These are phyloP conservation scores for Serendipita sp. DNA, from an alignment of 768 basidiomycete genomes.

Conservation along the genomic window DNA sequence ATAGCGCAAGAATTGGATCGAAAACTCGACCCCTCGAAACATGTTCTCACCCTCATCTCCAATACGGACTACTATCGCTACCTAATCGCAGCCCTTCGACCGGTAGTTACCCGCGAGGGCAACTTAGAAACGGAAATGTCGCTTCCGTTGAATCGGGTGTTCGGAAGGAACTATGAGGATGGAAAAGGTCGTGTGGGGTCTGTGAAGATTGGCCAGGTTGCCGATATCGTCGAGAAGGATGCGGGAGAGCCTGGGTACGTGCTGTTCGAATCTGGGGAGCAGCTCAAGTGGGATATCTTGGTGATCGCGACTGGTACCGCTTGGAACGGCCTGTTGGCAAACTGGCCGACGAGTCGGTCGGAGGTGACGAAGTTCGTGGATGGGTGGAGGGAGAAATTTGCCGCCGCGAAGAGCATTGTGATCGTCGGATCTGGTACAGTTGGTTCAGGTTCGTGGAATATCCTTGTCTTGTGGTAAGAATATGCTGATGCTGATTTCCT, in stretches of 20 bases:
- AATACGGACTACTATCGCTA: conserved; percentile 34
- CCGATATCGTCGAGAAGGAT: background rate
- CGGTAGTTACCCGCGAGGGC: conserved; percentile 32
- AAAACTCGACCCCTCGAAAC: background rate
- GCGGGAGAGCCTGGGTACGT: conserved; percentile 28
- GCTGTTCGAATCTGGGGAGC: conserved; percentile 33
- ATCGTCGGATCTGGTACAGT: conserved; percentile 14
- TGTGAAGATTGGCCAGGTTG: conserved; percentile 18
- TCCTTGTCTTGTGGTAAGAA: no score
- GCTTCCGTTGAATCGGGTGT: conserved; percentile 37
- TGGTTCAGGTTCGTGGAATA: background rate
- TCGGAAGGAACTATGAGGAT: conserved; percentile 24
- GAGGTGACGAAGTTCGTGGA: background rate
- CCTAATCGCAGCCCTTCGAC: conserved; percentile 37
- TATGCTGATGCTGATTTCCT: no score
- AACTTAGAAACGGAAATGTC: conserved; percentile 30
- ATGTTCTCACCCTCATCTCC: conserved; percentile 36
- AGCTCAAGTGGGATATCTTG: background rate
- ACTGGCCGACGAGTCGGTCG: background rate
- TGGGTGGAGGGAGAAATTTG: conserved; percentile 12
- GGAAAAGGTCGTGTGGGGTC: conserved; percentile 18
- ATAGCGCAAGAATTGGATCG: background rate
- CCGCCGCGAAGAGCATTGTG: conserved; percentile 11
- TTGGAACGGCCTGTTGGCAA: background rate
- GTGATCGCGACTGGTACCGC: background rate